phyloP scores from a whole-genome alignment of 768 basidiomycete species.

The Mycena polygramma region DNA sequence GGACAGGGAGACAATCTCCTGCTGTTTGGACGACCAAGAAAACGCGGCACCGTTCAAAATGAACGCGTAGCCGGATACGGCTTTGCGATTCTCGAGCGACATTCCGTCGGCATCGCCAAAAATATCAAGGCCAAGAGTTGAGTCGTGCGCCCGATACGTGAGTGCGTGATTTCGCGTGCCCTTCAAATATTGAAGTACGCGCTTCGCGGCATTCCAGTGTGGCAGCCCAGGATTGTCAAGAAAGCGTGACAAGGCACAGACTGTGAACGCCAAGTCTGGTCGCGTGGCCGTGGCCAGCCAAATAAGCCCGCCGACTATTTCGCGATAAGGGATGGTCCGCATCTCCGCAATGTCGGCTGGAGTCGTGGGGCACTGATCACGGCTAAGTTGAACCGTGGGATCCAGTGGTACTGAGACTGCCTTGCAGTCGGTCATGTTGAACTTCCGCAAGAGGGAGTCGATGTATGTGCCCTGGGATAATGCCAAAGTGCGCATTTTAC shows the following conservation, averaged over 20 bases:
- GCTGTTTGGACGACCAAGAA: slow-evolving; percentile 45
- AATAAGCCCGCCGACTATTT: neutral
- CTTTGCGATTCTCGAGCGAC: slow-evolving; percentile 22
- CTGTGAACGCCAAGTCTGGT: neutral
- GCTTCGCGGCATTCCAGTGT: slow-evolving; percentile 25
- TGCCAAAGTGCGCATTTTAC: slow-evolving; percentile 37
- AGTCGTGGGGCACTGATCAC: slow-evolving; percentile 3
- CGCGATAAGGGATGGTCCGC: neutral
- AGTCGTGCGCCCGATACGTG: slow-evolving; percentile 18
- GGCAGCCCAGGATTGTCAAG: slow-evolving; percentile 17
- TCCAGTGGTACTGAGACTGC: neutral
- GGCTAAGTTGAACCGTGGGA: slow-evolving; percentile 15
- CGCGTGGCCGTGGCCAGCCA: neutral
- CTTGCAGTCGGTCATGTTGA: slow-evolving; percentile 26
- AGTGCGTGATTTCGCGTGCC: slow-evolving; percentile 17
- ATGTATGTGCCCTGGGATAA: slow-evolving; percentile 41
- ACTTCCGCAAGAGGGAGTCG: slow-evolving; percentile 37
- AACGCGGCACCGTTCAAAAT: slow-evolving; percentile 38
- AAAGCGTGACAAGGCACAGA: slow-evolving; percentile 14
- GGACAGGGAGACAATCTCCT: slow-evolving; percentile 40
- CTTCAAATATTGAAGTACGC: slow-evolving; percentile 28
- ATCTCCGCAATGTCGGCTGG: neutral
- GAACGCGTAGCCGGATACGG: slow-evolving; percentile 25
- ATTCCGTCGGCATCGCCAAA: slow-evolving; percentile 29
- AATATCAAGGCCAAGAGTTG: slow-evolving; percentile 12